These are phyloP conservation scores for Sanguinoderma infundibulare DNA, from an alignment of 1,284 basidiomycete species.

Conservation along the genomic window DNA sequence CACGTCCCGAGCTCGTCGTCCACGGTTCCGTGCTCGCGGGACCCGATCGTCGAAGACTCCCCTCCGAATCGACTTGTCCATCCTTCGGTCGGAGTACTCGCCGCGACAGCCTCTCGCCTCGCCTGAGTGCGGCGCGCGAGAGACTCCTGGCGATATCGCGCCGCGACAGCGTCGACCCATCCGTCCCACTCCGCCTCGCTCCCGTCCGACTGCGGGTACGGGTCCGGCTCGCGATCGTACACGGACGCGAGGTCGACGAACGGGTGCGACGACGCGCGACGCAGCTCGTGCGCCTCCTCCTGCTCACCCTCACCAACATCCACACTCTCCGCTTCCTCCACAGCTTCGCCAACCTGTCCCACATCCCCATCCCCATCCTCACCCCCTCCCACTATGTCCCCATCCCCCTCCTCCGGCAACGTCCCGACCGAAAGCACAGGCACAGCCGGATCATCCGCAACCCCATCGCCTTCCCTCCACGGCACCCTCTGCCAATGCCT, in stretches of 20 bases:
- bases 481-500: not conserved
- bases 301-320: not conserved
- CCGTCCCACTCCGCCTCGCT: slow-evolving; percentile 65
- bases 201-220: slow-evolving; percentile 45
- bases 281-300: not conserved
- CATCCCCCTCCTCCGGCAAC: not conserved
- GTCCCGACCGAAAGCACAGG: not conserved
- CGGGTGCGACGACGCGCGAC: not conserved
- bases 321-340: not conserved
- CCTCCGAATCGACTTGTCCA: slow-evolving; percentile 11
- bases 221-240: slow-evolving; percentile 32
- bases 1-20: slow-evolving; percentile 1
- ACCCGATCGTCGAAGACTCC: not conserved
- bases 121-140: slow-evolving; percentile 5
- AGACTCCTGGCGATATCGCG: slow-evolving; percentile 40
- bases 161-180: slow-evolving; percentile 53
- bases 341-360: not conserved
- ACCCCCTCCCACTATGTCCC: not conserved
- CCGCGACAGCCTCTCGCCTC: not conserved
- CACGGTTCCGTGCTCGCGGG: slow-evolving; percentile 2
- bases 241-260: slow-evolving; percentile 13
- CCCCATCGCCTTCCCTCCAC: not conserved
- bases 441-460: slow-evolving; percentile 21
- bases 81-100: slow-evolving; percentile 10
- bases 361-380: not conserved